Conservation (phyloP, 2,329 filamentous ascomycete species). For the Cladobotryum protrusum region DNA sequence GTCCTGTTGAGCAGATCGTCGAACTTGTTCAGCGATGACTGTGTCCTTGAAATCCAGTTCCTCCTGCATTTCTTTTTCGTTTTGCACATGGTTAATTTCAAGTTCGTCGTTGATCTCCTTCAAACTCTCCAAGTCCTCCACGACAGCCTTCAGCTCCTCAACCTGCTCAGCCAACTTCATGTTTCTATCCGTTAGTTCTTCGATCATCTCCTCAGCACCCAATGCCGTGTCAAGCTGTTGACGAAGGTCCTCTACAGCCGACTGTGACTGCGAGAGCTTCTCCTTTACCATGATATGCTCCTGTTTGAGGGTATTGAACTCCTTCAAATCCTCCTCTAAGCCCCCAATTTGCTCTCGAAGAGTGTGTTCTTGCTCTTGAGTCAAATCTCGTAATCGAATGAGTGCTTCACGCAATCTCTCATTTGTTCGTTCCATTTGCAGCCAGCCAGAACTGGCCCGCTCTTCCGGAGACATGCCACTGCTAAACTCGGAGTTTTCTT, state of each 20-base stretch:
- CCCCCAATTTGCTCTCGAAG: conserved; percentile 67
- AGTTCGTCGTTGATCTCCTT: conserved; percentile 94
- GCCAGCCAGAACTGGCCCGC: conserved; percentile 76
- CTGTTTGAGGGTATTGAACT: conserved; percentile 59
- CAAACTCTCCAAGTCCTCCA: conserved; percentile 82
- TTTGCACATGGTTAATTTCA: conserved; percentile 86
- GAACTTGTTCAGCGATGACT: conserved; percentile 74
- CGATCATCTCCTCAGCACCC: conserved; percentile 88
- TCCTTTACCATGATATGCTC: conserved; percentile 66
- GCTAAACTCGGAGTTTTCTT: conserved; percentile 79
- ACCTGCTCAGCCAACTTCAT: conserved; percentile 77
- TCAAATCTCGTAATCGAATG: conserved; percentile 76
- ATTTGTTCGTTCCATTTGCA: conserved; percentile 87
- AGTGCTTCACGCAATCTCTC: conserved; percentile 82
- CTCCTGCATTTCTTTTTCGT: conserved; percentile 89
- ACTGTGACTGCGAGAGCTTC: conserved; percentile 65
- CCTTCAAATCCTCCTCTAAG: conserved; percentile 66
- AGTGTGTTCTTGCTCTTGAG: conserved; percentile 76
- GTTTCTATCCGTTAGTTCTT: conserved; percentile 83
- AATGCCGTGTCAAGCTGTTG: conserved; percentile 87
- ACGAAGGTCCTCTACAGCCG: conserved; percentile 74
- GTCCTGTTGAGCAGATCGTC: conserved; percentile 69
- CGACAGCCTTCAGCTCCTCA: conserved; percentile 70
- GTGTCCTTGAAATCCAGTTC: conserved; percentile 85
- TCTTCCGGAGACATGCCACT: conserved; percentile 86